Evolutionary conservation across 352 stramenopile species (phyloP).

Genomic region (Pythium insidiosum): DNA sequence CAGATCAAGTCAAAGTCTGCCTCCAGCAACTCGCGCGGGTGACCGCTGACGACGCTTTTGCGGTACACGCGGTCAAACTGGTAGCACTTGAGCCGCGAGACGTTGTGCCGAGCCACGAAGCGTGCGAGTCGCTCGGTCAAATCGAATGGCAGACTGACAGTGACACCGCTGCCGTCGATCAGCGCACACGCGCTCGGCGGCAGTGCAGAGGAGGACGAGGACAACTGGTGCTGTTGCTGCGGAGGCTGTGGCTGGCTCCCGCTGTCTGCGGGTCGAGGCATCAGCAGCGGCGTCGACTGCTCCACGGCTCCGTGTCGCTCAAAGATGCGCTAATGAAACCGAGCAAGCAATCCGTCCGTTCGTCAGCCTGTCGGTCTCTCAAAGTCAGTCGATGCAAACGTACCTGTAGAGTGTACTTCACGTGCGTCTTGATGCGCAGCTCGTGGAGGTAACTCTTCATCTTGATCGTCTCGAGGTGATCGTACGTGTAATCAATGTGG

Average conservation of each 20-base stretch:
- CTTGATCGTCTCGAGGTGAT: slow-evolving; percentile 76
- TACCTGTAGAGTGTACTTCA: slow-evolving; percentile 69
- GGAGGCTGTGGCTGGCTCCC: too few relatives aligned
- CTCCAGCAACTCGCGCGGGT: slow-evolving; percentile 75
- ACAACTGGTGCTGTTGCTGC: too few relatives aligned
- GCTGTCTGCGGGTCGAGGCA: slow-evolving; percentile 53
- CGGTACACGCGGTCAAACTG: slow-evolving; percentile 84
- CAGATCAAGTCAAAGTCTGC: slow-evolving; percentile 83
- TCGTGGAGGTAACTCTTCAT: slow-evolving; percentile 60
- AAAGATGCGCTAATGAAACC: too few relatives aligned
- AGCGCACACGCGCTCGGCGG: slow-evolving; percentile 53
- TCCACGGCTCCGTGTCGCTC: slow-evolving; percentile 75
- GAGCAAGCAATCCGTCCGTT: too few relatives aligned
- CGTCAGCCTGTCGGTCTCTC: too few relatives aligned
- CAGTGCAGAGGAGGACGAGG: too few relatives aligned
- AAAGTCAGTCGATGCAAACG: too few relatives aligned
- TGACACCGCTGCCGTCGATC: slow-evolving; percentile 71
- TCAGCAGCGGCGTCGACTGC: slow-evolving; percentile 69
- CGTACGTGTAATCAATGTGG: slow-evolving; percentile 84
- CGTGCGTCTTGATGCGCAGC: slow-evolving; percentile 52
- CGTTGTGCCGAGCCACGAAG: slow-evolving; percentile 75
- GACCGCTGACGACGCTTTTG: slow-evolving; percentile 55
- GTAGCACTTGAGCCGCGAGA: slow-evolving; percentile 75
- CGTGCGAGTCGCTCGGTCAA: slow-evolving; percentile 75
- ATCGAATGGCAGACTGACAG: slow-evolving; percentile 77